A percentile compares a stretch with the other conserved stretches of the same genome.
phyloP scores from a whole-genome alignment of 129 eudicot species.

The Pulicaria dysenterica region DNA sequence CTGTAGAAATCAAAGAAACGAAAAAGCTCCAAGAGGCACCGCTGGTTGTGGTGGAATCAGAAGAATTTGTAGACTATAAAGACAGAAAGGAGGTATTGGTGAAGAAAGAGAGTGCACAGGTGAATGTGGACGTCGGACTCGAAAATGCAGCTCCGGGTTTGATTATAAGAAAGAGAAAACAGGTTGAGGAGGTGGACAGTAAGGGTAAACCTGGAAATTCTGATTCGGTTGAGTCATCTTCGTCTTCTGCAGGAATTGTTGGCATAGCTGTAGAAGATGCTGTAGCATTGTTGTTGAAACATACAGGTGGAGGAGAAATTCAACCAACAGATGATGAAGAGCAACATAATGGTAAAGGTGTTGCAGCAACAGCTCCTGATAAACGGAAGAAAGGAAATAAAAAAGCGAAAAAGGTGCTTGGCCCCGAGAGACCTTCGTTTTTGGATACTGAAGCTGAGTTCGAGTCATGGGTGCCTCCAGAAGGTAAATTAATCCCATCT shows the following conservation, averaged over 20 bases:
- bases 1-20: constrained; percentile 60
- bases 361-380: constrained; percentile 18
- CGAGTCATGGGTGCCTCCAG: constrained; percentile 94
- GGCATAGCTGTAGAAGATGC: constrained; percentile 69
- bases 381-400: constrained; percentile 45
- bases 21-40: constrained; percentile 41
- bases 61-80: constrained; percentile 84
- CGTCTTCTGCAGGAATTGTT: constrained; percentile 43
- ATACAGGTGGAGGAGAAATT: constrained; percentile 70
- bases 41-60: constrained; percentile 40
- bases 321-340: constrained; percentile 54
- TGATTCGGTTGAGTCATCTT: constrained; percentile 30
- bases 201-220: constrained; percentile 45
- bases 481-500: constrained; percentile 51
- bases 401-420: constrained; percentile 62
- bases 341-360: constrained; percentile 21
- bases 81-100: constrained; percentile 65
- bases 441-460: constrained; percentile 44
- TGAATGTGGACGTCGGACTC: constrained; percentile 40
- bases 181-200: constrained; percentile 44
- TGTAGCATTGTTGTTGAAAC: constrained; percentile 82
- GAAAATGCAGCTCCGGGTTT: constrained; percentile 96
- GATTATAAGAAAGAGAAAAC: constrained; percentile 82
- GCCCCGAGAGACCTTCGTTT: constrained; percentile 79
- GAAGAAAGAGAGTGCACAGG: constrained; percentile 35